A percentile compares a stretch with the other conserved stretches of the same genome.
These are phyloP conservation scores for Cryptococcus sp. DNA, from an alignment of 1,284 basidiomycete genomes.

Conservation along the genomic window DNA sequence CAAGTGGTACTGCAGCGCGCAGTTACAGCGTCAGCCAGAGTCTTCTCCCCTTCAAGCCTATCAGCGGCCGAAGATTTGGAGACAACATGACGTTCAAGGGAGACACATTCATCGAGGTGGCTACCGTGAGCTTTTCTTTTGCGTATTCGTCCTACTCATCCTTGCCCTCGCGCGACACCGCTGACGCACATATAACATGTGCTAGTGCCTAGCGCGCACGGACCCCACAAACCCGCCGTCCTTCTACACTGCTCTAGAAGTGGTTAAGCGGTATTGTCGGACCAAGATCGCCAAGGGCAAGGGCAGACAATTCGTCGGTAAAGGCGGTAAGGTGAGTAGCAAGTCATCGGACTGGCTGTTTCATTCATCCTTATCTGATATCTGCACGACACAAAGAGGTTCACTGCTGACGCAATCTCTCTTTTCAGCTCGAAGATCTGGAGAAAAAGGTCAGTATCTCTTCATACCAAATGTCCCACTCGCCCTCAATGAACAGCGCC, in stretches of 20 bases:
- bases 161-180: too few species aligned
- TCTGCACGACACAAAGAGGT: too few species aligned
- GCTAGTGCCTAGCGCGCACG: constrained; percentile 20
- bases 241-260: constrained; percentile 19
- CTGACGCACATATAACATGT: too few species aligned
- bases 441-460: constrained; percentile 18
- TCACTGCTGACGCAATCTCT: too few species aligned
- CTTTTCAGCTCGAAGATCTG: constrained; percentile 21
- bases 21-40: too few species aligned
- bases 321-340: constrained; percentile 32
- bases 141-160: neutral
- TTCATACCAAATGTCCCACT: too few species aligned
- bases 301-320: constrained; percentile 19
- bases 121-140: neutral
- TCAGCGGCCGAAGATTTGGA: too few species aligned
- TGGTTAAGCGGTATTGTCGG: constrained; percentile 30
- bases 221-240: constrained; percentile 21
- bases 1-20: too few species aligned
- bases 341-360: neutral
- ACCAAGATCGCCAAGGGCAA: constrained; percentile 34
- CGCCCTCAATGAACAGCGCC: neutral
- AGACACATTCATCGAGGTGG: too few species aligned
- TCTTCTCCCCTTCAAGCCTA: too few species aligned
- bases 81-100: too few species aligned
- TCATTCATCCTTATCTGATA: neutral